Evolutionary conservation across 1,284 basidiomycete genomes (phyloP), one percentile per base, ranked within the genome.

Genomic region (Melanopsichium pennsylvanicum): DNA sequence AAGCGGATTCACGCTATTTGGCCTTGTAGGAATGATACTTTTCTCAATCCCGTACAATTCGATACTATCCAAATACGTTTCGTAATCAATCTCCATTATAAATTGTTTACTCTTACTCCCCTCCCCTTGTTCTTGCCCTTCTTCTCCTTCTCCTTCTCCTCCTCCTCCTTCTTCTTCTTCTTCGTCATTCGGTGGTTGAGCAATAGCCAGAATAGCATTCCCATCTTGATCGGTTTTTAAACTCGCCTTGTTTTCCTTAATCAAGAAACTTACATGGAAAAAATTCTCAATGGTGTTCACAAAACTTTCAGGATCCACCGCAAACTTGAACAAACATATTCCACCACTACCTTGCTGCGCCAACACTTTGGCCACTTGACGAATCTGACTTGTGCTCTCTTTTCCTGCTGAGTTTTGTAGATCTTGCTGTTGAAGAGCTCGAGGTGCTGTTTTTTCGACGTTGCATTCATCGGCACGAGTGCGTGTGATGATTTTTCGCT

Each of bases 221-320:
- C 87, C 88, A 0, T 88, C 83, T 4, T 87, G 84, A 38, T 84
- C 36, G 86, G 86, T 29, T 7, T 64, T 43, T 19, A 81, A 52
- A 5, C 68, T 87, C 40, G 88, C 91, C 75, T 87, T 87, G 12
- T 89, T 90, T 71, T 95, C 92, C 38, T 90, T 85, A 42, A 96
- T 89, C 46, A 94, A 84, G 82, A 96, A 96, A 0, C 92, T 93
- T 2, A 95, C 85, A 74, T 95, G 91, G 80, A 96, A 96, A 18
- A 95, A 84, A 78, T 96, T 96, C 82, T 96, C 93, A 18, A 96
- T 90, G 0, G 91, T 91, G 79, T 96, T 93, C 0, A 89, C 88
- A 75, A 92, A 96, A 71, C 91, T 89, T 27, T 88, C 81, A 7
- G 93, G 93, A 74, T 96, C 93, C 60, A 94, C 84, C 40, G 93